Evolutionary conservation across 23 red algal species (phyloP), one percentile per base, ranked within the genome.

Genomic region (Gracilariopsis chorda): DNA sequence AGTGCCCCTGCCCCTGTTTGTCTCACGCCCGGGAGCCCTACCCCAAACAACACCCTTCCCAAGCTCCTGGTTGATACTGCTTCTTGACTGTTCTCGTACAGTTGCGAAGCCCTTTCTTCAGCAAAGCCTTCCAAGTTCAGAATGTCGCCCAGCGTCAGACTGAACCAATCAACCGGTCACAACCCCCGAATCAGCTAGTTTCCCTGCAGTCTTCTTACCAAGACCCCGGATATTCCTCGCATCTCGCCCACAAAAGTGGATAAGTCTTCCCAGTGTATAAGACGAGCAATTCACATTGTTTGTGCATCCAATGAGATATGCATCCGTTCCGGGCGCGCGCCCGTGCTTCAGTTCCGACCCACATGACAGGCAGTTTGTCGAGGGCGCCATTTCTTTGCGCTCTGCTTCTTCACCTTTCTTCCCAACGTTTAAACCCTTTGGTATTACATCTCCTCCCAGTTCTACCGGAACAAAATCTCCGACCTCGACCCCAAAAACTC

Each of bases 371-470:
- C 82, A 93, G 0, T 51, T 53, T 1, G 60, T 17, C 3, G 79
- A 71, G 25, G 64, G 78, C 17, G 49, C 51, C 3, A 93, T 19
- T 9, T 23, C 19, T 43, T 21, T 59, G 7, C 78, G 19, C 23
- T 78, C 45, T 25, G 12, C 69, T 11, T 19, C 36, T 13, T 44
- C 13, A 23, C 36, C 32, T 29, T 47, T 13, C 30, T 37, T 27
- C 28, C 43, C 48, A 14, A 87, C 79, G 5, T 12, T 28, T 1
- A 56, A 33, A 16, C 87, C 77, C 48, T 94, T 94, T n/a, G 91
- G 91, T 23, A 94, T 94, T 9, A 94, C 91, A 39, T 94, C 91
- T 14, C 91, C 91, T 35, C 82, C 65, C 10, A 80, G 62, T 19
- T 77, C 67, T 17, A 94, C 46, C 17, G 23, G 20, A 29, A 94